Percentiles rank a stretch among this genome's conserved stretches.
phyloP scores from a whole-genome alignment of 2,329 filamentous ascomycete species.

The Diaporthe sp. region DNA sequence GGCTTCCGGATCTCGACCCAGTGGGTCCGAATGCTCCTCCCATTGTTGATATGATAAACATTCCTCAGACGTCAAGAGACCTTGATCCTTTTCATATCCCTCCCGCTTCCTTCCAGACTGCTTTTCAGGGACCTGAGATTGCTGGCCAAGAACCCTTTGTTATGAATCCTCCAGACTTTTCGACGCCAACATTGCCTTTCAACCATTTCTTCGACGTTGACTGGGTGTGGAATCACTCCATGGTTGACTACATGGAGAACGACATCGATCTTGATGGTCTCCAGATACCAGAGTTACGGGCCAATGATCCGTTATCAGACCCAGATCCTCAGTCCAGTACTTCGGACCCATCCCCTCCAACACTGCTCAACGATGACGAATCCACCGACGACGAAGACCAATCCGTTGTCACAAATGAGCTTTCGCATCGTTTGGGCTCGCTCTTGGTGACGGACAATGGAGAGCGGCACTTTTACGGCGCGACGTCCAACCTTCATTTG shows the following conservation, averaged over 20 bases:
- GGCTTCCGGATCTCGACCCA: not conserved
- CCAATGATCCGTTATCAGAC: no score
- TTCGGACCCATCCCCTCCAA: not conserved
- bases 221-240: conserved; percentile 10
- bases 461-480: conserved; percentile 14
- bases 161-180: not conserved
- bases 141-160: not conserved
- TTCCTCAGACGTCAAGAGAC: not conserved
- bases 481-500: not conserved
- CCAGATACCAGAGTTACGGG: not conserved
- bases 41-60: not conserved
- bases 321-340: not conserved
- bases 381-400: not conserved
- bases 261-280: not conserved
- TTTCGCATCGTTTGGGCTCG: not conserved
- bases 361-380: not conserved
- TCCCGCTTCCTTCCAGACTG: not conserved
- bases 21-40: not conserved
- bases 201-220: conserved; percentile 4
- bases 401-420: not conserved
- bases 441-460: not conserved
- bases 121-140: not conserved
- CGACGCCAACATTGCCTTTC: not conserved
- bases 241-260: not conserved
- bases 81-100: not conserved